Evolutionary conservation across 441 rosid genomes (phyloP), one percentile per base, ranked within the genome.

Genomic region (Pelargonium australe): DNA sequence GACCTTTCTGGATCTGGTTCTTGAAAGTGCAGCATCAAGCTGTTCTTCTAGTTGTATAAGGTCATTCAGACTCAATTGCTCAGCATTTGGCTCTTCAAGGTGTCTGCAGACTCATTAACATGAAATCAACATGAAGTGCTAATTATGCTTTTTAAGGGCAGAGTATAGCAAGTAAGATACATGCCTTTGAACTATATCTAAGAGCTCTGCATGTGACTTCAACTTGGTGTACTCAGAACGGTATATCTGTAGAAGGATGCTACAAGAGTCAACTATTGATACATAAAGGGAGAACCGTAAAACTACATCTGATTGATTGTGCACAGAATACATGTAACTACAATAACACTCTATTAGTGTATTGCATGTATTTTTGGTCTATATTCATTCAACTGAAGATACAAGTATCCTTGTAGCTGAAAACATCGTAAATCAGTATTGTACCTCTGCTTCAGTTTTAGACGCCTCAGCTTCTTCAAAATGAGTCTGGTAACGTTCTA

Each of bases 1-100:
- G 64, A 84, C 87, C 90, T 86, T 84, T 72, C 77, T 70, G 61
- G 78, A 79, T 72, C 79, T 86, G 68, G 62, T 78, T 41, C 63
- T 25, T 17, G 72, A 47, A 40, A 86, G 70, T 20, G 80, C 80
- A 41, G 19, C 51, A 19, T 34, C 51, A 13, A 86, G 70, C 65
- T 82, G 74, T 19, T 76, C 73, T 70, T 84, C 90, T 41, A 81
- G 65, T 45, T 86, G 65, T 60, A 60, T 45, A 57, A 84, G 78
- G 66, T 78, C 82, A 16, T 65, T 16, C 44, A 70, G 20, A 20
- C 72, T 74, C 69, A 76, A 43, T 64, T 78, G 63, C 80, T 81
- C 79, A 67, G 31, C 44, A 25, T 72, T 69, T 43, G 80, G 76
- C 43, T 79, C 78, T 64, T 57, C 28, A 57, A 79, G 49, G 45